phyloP scores from a whole-genome alignment of 2,329 filamentous ascomycete genomes.

The Verruconis gallopava region DNA sequence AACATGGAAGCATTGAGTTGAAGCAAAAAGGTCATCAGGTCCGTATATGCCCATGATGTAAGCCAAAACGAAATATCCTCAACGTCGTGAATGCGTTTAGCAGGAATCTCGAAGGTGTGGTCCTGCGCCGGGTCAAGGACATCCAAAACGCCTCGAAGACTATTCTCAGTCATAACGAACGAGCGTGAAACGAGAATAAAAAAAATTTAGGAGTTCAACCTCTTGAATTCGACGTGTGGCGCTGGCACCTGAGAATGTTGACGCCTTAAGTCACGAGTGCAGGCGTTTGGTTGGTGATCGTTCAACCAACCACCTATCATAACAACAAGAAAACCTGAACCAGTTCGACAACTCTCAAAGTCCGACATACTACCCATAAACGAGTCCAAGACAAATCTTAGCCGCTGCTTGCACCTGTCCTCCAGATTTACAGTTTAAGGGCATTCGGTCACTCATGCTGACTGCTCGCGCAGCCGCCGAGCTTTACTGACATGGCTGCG shows the following conservation, averaged over 20 bases:
- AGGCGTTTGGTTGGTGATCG: neutral
- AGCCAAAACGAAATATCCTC: slow-evolving; percentile 73
- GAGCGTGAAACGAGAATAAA: no score
- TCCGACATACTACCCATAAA: no score
- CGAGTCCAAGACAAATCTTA: no score
- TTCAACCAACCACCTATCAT: neutral
- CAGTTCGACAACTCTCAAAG: neutral
- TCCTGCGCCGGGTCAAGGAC: slow-evolving; percentile 6
- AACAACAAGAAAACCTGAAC: neutral
- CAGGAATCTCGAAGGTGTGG: slow-evolving; percentile 52
- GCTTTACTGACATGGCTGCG: no score
- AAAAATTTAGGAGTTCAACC: no score
- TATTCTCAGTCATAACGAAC: slow-evolving; percentile 6
- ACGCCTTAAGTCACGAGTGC: no score
- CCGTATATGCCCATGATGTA: slow-evolving; percentile 66
- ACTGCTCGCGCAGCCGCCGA: no score
- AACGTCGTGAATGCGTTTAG: slow-evolving; percentile 74
- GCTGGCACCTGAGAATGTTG: no score
- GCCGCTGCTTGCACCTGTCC: no score
- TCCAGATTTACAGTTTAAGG: no score
- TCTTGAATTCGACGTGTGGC: no score
- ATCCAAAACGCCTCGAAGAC: neutral
- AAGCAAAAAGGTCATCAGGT: slow-evolving; percentile 75
- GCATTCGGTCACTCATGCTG: no score
- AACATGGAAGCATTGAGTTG: slow-evolving; percentile 84